These are phyloP conservation scores for Ceratobasidium sp. DNA, from an alignment of 1,284 basidiomycete species.

Conservation along the genomic window DNA sequence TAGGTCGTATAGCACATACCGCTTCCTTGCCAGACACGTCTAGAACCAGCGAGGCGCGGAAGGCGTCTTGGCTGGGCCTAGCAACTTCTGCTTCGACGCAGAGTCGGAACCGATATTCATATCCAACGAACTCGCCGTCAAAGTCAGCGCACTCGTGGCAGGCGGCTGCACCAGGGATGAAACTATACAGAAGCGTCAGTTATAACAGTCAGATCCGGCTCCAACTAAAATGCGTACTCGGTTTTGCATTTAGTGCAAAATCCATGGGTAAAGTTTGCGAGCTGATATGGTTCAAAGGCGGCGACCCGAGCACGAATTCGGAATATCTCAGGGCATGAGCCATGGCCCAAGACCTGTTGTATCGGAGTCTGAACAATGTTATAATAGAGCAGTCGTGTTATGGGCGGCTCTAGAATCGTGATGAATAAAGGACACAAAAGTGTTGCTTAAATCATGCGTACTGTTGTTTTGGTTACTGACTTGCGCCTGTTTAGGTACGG, in stretches of 20 bases:
- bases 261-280: slow-evolving; percentile 9
- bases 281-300: slow-evolving; percentile 39
- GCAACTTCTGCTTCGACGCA: slow-evolving; percentile 29
- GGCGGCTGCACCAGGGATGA: background rate
- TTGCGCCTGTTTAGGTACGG: slow-evolving; percentile 1
- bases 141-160: slow-evolving; percentile 25
- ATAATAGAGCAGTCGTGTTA: slow-evolving; percentile 22
- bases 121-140: slow-evolving; percentile 10
- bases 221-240: slow-evolving; percentile 6
- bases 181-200: background rate
- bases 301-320: slow-evolving; percentile 20
- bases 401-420: background rate
- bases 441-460: background rate
- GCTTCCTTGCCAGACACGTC: slow-evolving; percentile 36
- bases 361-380: slow-evolving; percentile 39
- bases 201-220: background rate
- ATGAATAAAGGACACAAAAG: background rate
- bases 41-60: slow-evolving; percentile 20
- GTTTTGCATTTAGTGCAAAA: slow-evolving; percentile 25
- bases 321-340: slow-evolving; percentile 34
- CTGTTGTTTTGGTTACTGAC: background rate
- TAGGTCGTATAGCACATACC: background rate
- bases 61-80: background rate
- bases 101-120: slow-evolving; percentile 35
- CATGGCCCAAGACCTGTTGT: slow-evolving; percentile 27